Evolutionary conservation across 345 rosid species (phyloP).

Genomic region (Brassica carinata): DNA sequence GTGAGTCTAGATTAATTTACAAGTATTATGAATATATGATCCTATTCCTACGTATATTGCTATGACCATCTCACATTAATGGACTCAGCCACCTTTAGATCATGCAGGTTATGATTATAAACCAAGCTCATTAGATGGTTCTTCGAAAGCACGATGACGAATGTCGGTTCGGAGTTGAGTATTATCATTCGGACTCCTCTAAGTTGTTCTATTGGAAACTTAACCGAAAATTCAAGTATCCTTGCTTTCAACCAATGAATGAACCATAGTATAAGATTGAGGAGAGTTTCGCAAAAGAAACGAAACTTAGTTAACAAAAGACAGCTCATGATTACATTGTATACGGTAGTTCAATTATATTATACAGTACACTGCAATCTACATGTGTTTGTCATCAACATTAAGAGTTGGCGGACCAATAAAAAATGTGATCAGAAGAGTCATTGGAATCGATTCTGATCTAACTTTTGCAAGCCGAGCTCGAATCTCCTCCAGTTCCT

Average conservation of each 20-base stretch:
- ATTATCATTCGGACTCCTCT: neutral
- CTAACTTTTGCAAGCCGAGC: conserved; percentile 90
- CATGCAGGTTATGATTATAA: neutral
- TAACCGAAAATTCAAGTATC: neutral
- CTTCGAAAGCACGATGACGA: neutral
- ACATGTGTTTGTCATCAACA: neutral
- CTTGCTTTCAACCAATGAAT: too few species aligned
- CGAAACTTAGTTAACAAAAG: neutral
- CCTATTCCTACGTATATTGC: neutral
- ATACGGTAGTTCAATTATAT: conserved; percentile 8
- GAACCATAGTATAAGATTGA: neutral
- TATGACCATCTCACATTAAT: neutral
- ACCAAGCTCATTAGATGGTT: neutral
- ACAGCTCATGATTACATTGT: neutral
- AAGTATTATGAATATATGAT: neutral
- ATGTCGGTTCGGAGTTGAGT: neutral
- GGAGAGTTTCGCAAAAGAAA: neutral
- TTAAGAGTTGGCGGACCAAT: neutral
- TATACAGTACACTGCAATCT: conserved; percentile 19
- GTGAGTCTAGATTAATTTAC: neutral
- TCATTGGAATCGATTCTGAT: conserved; percentile 49
- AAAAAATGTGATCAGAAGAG: neutral
- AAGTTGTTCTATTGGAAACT: neutral
- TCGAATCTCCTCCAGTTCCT: conserved; percentile 85
- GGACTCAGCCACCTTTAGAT: neutral